Evolutionary conservation across 1,139 yeast genomes (phyloP), one percentile per base, ranked within the genome.

Genomic region (Candida pseudoviswanathii): DNA sequence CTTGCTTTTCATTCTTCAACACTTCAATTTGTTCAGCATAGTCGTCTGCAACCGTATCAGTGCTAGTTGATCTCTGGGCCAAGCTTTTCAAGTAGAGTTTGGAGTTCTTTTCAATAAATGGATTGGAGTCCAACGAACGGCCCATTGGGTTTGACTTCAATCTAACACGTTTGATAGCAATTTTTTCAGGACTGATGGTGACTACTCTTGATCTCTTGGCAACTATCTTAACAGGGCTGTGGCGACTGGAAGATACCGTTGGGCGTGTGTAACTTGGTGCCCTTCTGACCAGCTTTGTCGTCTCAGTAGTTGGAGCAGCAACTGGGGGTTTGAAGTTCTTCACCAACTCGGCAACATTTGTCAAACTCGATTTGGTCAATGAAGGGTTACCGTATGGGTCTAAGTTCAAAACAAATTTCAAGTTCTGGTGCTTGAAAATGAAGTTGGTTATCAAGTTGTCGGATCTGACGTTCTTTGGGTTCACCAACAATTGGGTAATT

Each of bases 261-360:
- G 76, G 74, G 45, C 61, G 61, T 3, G 75, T 70, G 46, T 71
- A 68, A 54, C 62, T 59, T 8, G 72, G 72, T 29, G 61, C 44
- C 24, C 37, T 47, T 40, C 49, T 47, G 6, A 9, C 36, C 44
- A 10, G 40, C 7, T 25, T 11, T 10, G 44, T 21, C 11, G 22
- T 26, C 25, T 44, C 40, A 33, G 27, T 37, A 5, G 36, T 10
- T 6, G 36, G 8, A 32, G 33, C 29, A 37, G 24, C 26, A 39
- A 24, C 41, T 49, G 38, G 29, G 36, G 26, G 55, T 38, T 55
- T 58, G 51, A 63, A 65, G 6, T 51, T 54, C 45, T 54, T 58
- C n/a, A 65, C 53, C 39, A 66, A 58, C 9, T 58, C 61, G 16
- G 66, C 68, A 38, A 67, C 58, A 47, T 68, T 68, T 47, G 50